Evolutionary conservation across 2,329 filamentous ascomycete species (phyloP).

Genomic region (Neonectria neomacrospora): DNA sequence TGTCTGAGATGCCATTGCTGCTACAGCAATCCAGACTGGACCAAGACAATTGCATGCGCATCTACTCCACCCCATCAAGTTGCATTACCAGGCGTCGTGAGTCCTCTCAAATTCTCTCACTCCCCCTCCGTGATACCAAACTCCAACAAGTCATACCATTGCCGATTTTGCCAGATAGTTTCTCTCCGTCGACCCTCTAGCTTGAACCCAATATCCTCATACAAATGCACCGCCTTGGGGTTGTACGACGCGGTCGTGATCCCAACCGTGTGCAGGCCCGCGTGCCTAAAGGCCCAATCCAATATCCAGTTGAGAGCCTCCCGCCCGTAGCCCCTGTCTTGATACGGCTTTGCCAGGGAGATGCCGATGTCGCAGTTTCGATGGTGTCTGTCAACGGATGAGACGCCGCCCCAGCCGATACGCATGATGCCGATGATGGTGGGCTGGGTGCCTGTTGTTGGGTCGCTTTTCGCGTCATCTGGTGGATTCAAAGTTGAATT

Average conservation of each 20-base stretch:
- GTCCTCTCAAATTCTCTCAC: constrained; percentile 45
- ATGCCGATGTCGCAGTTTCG: constrained; percentile 48
- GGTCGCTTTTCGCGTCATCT: neutral
- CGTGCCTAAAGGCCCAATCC: constrained; percentile 57
- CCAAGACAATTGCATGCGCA: no score
- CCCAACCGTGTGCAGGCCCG: constrained; percentile 55
- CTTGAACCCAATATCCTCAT: constrained; percentile 57
- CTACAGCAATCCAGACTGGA: no score
- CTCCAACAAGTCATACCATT: constrained; percentile 51
- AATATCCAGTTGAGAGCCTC: constrained; percentile 60
- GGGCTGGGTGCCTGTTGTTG: neutral
- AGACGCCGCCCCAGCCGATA: constrained; percentile 28
- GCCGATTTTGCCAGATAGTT: constrained; percentile 55
- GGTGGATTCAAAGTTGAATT: neutral
- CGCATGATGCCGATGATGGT: constrained; percentile 31
- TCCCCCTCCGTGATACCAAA: constrained; percentile 54
- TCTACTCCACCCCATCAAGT: neutral
- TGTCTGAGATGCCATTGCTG: no score
- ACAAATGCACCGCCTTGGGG: constrained; percentile 53
- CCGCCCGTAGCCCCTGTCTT: constrained; percentile 56
- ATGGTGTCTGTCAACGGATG: constrained; percentile 21
- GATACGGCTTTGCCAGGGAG: constrained; percentile 48
- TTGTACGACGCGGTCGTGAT: constrained; percentile 57
- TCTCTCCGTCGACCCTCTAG: constrained; percentile 56
- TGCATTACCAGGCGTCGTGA: neutral